Evolutionary conservation across 352 stramenopile genomes (phyloP).

Genomic region (Globisporangium echinulatum): DNA sequence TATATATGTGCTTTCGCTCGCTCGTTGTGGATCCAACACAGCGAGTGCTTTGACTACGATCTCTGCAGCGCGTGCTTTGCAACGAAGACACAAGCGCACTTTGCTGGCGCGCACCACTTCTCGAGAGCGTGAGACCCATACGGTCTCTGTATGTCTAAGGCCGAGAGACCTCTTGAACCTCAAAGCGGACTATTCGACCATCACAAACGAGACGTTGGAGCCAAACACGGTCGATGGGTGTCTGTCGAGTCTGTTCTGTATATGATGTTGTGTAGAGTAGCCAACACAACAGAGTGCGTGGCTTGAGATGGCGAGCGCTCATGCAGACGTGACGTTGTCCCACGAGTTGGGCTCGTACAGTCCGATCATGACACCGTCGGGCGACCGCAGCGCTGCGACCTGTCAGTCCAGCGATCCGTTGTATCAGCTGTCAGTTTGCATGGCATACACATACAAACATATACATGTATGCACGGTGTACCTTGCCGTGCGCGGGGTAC

Average conservation of each 20-base stretch:
- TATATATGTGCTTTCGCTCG: not conserved
- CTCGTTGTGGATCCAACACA: slow-evolving; percentile 6
- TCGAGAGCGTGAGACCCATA: not conserved
- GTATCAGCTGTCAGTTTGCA: too few relatives aligned
- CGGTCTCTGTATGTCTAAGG: not conserved
- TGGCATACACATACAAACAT: too few relatives aligned
- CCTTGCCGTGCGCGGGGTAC: slow-evolving; percentile 87
- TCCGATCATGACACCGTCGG: slow-evolving; percentile 90
- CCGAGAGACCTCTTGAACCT: too few relatives aligned
- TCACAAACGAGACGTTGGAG: too few relatives aligned
- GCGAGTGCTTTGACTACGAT: slow-evolving; percentile 32
- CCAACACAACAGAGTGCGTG: too few relatives aligned
- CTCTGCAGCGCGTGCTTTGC: slow-evolving; percentile 18
- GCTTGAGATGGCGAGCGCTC: not conserved
- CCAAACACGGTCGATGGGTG: too few relatives aligned
- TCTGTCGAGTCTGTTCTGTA: too few relatives aligned
- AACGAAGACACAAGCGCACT: slow-evolving; percentile 5
- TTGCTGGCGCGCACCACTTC: slow-evolving; percentile 10
- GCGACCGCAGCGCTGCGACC: slow-evolving; percentile 82
- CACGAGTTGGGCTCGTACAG: slow-evolving; percentile 88
- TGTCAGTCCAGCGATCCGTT: slow-evolving; percentile 10
- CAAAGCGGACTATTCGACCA: too few relatives aligned
- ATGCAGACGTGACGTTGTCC: slow-evolving; percentile 73
- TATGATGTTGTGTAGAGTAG: too few relatives aligned
- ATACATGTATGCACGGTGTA: slow-evolving; percentile 8